Evolutionary conservation across 345 rosid genomes (phyloP), one percentile per base, ranked within the genome.

Genomic region (Adansonia digitata): DNA sequence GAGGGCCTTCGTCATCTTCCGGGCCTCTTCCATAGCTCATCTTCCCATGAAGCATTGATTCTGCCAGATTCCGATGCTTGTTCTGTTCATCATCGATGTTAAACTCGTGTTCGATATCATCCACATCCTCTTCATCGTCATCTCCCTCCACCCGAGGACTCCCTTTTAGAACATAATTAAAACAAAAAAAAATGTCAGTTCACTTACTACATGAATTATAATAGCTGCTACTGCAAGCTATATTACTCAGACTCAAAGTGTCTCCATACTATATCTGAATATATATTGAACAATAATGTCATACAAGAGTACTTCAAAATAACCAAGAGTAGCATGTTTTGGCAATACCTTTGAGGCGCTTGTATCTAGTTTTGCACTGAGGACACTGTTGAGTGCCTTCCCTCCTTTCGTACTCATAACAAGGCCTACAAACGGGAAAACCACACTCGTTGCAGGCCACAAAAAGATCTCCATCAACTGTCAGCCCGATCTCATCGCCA

Each of bases 391-490:
- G 98, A 11, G 90, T 87, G 9, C 99, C 99, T 85, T 95, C 99
- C 70, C 99, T 81, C 27, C 98, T 84, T 86, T 95, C 99, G 73
- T 95, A 95, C 88, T 91, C 99, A 42, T 91, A 93, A 82, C 98
- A 95, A 67, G 99, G 98, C 76, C 98, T 87, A 56, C 98, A 95
- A 69, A 79, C 96, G 0, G 99, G 99, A 60, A 95, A 93, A 37
- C 96, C 99, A 68, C 99, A 95, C 86, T 95, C 99, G 22, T 95
- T 90, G 87, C 99, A 95, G 15, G 98, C 99, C 15, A 95, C 97
- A 46, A 95, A 95, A 57, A 95, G 74, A 80, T 95, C 99, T 78
- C 98, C 98, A 14, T 93, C 98, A 24, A 87, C 97, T 7, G 93
- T 95, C 13, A 93, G 49, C 20, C 99, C 99, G n/a, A 93, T 78